Conservation (phyloP, 2,329 filamentous ascomycete species). For the Cladorrhinum sp. region DNA sequence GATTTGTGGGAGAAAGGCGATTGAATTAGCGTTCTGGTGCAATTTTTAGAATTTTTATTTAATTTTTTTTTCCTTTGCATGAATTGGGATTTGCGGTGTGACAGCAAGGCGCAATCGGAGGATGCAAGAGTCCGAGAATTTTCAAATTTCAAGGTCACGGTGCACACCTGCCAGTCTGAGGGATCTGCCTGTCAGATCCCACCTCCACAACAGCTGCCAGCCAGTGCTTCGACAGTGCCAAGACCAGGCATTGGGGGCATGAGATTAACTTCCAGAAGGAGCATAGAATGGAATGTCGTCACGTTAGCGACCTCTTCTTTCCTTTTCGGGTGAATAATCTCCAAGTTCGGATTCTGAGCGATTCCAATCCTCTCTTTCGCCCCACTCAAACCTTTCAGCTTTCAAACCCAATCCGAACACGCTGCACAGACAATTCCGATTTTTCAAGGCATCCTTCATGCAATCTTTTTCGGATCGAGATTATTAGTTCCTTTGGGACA, state of each 20-base stretch:
- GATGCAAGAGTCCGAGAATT: too few species aligned
- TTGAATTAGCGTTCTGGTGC: background rate
- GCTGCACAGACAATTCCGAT: too few species aligned
- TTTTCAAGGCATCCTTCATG: background rate
- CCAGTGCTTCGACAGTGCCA: too few species aligned
- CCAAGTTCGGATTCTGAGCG: background rate
- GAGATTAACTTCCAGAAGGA: background rate
- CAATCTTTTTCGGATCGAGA: background rate
- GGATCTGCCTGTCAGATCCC: too few species aligned
- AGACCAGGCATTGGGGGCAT: background rate
- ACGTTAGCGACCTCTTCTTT: background rate
- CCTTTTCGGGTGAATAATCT: background rate
- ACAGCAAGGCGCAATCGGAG: too few species aligned
- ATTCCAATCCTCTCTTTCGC: too few species aligned
- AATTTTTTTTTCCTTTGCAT: background rate
- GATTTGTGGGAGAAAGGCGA: background rate
- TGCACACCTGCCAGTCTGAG: too few species aligned
- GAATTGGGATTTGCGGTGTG: too few species aligned
- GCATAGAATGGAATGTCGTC: background rate
- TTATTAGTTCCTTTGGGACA: background rate
- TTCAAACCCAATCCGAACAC: too few species aligned
- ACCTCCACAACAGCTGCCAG: too few species aligned
- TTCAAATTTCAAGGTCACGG: too few species aligned
- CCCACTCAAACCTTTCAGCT: background rate
- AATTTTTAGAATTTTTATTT: background rate